Conservation (phyloP, 2,329 filamentous ascomycete genomes). For the Alternaria brassicicola region DNA sequence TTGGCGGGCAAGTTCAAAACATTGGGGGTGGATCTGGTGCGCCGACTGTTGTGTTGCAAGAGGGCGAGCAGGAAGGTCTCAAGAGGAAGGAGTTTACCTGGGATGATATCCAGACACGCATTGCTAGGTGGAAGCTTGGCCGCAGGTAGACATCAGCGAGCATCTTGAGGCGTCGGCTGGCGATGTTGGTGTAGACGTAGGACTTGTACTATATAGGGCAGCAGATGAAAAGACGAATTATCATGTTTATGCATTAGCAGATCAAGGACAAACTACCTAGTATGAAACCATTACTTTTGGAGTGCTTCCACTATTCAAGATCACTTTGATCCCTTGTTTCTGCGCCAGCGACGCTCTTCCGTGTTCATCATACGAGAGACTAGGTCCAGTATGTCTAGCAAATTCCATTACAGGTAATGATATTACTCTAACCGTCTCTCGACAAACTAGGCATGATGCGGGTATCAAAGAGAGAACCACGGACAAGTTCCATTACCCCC, state of each 20-base stretch:
- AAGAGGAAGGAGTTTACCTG: slow-evolving; percentile 74
- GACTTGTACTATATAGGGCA: background rate
- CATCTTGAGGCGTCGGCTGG: background rate
- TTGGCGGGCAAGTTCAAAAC: slow-evolving; percentile 79
- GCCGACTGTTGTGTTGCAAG: slow-evolving; percentile 93
- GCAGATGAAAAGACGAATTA: background rate
- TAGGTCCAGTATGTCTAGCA: background rate
- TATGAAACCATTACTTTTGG: background rate
- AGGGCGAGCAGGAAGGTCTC: slow-evolving; percentile 76
- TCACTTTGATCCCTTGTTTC: too few species aligned
- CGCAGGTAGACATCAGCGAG: slow-evolving; percentile 51
- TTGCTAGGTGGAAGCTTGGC: slow-evolving; percentile 83
- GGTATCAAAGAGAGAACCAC: background rate
- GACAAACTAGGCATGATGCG: background rate
- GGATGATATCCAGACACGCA: slow-evolving; percentile 88
- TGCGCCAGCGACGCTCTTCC: too few species aligned
- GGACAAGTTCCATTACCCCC: background rate
- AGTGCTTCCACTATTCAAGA: too few species aligned
- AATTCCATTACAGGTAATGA: background rate
- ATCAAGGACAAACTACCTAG: background rate
- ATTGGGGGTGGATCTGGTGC: slow-evolving; percentile 78
- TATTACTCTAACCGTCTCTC: background rate
- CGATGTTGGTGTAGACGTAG: background rate
- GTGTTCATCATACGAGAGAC: too few species aligned
- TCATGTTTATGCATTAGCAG: background rate